Conservation (phyloP, 345 rosid genomes). For the Melaleuca alternifolia region DNA sequence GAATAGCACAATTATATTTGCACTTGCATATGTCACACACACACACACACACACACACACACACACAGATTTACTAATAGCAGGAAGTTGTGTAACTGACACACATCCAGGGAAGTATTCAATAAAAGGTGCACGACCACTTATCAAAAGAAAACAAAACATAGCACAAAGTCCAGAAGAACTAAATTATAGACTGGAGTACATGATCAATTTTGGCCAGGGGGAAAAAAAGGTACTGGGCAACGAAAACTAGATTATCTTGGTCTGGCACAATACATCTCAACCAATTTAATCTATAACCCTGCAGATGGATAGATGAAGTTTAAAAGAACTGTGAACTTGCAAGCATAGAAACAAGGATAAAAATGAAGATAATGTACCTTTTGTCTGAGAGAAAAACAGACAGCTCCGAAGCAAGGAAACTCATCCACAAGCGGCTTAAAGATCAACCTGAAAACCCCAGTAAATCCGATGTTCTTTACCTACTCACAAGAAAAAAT, state of each 20-base stretch:
- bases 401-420: constrained; percentile 99
- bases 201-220: neutral
- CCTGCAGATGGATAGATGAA: neutral
- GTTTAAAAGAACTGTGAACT: neutral
- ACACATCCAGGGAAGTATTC: neutral
- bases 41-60: no score
- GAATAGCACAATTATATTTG: neutral
- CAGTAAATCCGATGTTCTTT: constrained; percentile 91
- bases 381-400: constrained; percentile 83
- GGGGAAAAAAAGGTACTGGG: neutral
- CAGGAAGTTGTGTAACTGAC: neutral
- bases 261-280: neutral
- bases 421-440: constrained; percentile 88
- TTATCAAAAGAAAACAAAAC: neutral
- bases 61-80: neutral
- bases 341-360: neutral
- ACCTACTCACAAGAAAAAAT: constrained; percentile 31
- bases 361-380: constrained; percentile 14
- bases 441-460: constrained; percentile 96
- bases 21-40: neutral
- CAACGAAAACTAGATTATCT: neutral
- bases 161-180: neutral
- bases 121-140: neutral
- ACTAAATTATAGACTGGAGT: neutral
- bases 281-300: neutral